Evolutionary conservation across 306 rosid genomes (phyloP).

Genomic region (Cucurbita ficifolia): DNA sequence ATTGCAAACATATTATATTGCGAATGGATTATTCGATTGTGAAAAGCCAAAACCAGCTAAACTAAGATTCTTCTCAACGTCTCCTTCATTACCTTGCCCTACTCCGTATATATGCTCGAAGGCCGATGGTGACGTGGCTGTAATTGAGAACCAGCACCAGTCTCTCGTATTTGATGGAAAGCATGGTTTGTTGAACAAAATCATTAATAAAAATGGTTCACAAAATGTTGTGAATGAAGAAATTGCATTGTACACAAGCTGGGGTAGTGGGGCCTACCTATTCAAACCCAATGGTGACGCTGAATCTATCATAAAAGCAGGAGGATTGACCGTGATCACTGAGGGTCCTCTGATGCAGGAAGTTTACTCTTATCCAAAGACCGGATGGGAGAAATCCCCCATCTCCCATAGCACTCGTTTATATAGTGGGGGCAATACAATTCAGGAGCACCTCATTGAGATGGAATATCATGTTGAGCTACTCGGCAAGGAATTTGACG

Average conservation of each 20-base stretch:
- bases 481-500: slow-evolving; percentile 42
- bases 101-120: slow-evolving; percentile 56
- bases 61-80: slow-evolving; percentile 43
- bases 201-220: slow-evolving; percentile 25
- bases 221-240: slow-evolving; percentile 56
- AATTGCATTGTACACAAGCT: slow-evolving; percentile 68
- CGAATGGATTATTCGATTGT: slow-evolving; percentile 46
- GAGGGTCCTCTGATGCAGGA: slow-evolving; percentile 84
- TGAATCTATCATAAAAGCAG: slow-evolving; percentile 42
- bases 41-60: slow-evolving; percentile 66
- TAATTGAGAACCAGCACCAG: slow-evolving; percentile 62
- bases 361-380: slow-evolving; percentile 70
- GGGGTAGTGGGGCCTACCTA: slow-evolving; percentile 82
- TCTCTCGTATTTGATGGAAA: slow-evolving; percentile 55
- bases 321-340: slow-evolving; percentile 50
- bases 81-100: slow-evolving; percentile 47
- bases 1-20: slow-evolving; percentile 62
- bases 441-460: slow-evolving; percentile 63
- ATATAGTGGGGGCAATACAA: slow-evolving; percentile 45
- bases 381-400: slow-evolving; percentile 59
- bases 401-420: slow-evolving; percentile 87
- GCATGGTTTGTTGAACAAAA: slow-evolving; percentile 63
- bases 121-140: slow-evolving; percentile 29
- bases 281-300: slow-evolving; percentile 80
- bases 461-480: slow-evolving; percentile 98